Base-by-base conservation (phyloP, 768 basidiomycete genomes). In the Chalciporus piperatus region DNA sequence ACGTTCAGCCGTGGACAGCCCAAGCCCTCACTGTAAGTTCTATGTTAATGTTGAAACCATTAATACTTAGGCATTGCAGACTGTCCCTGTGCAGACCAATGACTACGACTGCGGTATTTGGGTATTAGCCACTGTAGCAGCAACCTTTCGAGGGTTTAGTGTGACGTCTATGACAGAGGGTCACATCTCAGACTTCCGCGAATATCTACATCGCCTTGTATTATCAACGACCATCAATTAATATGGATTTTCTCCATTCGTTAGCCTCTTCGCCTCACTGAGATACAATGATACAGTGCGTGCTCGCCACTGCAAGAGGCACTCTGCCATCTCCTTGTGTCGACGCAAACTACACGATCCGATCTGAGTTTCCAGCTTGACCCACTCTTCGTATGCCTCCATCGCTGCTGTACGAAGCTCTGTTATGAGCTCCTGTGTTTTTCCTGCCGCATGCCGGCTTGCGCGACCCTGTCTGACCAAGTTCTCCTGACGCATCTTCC, bases 91-190 rank as follows among this genome's bases (percentile, higher is more conserved):
- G 20, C 64, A 66, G 45, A 49, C 39, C 5, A 66, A 64, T 33
- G 47, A 33, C 11, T 51, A 60, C 39, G 63, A 60, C 41, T 66
- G 66, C 45, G 63, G 65, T 0, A 22, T 68, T 5, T 68, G 65
- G 63, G 57, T 66, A 7, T 44, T 66, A 23, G 59, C 57, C 14
- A 35, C 43, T 25, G 60, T 66, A n/a, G 61, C 48, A 8, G 58
- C 64, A 5, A 48, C 62, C 17, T 23, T 64, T 7, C 54, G 55
- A 13, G 64, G 62, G 2, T 48, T 41, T 38, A 28, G 53, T 25
- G 10, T 41, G 13, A 50, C 59, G 1, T 32, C 35, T 4, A 19
- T 64, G 16, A 13, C 20, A 3, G 57, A 67, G 48, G 14, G n/a
- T 13, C 11, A 43, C 23, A 43, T 43, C 12, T 6, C 23, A 16